Evolutionary conservation across 2,329 filamentous ascomycete species (phyloP).

Genomic region (Calonectria ilicicola): DNA sequence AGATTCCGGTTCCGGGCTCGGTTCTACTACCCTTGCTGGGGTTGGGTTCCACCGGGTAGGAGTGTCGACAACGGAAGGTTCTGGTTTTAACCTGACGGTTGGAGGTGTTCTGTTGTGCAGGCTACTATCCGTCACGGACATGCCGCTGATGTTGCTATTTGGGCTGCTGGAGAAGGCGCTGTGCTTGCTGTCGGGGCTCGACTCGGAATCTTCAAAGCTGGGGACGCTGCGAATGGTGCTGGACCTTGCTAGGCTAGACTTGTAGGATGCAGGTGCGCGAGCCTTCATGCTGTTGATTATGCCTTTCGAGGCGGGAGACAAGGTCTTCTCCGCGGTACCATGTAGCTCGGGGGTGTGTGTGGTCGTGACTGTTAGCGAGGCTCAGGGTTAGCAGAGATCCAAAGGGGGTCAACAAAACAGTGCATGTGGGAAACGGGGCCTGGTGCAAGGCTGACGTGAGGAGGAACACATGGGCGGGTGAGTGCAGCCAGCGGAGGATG

Average conservation of each 20-base stretch:
- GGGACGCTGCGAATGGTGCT: constrained; percentile 68
- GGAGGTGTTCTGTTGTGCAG: constrained; percentile 48
- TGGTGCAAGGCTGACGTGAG: constrained; percentile 33
- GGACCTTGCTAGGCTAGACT: constrained; percentile 48
- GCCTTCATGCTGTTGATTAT: constrained; percentile 55
- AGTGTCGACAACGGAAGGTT: constrained; percentile 38
- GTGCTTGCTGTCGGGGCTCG: constrained; percentile 59
- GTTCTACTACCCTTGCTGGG: constrained; percentile 47
- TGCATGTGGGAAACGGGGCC: constrained; percentile 15
- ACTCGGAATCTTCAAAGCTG: constrained; percentile 64
- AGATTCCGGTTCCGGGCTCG: constrained; percentile 40
- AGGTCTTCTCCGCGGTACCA: constrained; percentile 47
- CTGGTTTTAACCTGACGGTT: constrained; percentile 52
- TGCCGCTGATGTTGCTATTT: constrained; percentile 64
- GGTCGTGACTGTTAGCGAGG: constrained; percentile 34
- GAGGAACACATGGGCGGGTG: constrained; percentile 15
- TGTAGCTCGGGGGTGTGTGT: constrained; percentile 40
- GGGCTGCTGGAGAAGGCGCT: constrained; percentile 68
- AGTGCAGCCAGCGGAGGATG: constrained; percentile 13
- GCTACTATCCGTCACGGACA: constrained; percentile 55
- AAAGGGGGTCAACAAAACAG: neutral
- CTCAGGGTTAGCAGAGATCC: constrained; percentile 33
- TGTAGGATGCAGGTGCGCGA: constrained; percentile 45
- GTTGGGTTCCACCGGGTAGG: constrained; percentile 48
- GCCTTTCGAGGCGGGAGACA: constrained; percentile 54